Evolutionary conservation across 371 early-diverging fungal genomes (phyloP).

Genomic region (Mucor mucedo): DNA sequence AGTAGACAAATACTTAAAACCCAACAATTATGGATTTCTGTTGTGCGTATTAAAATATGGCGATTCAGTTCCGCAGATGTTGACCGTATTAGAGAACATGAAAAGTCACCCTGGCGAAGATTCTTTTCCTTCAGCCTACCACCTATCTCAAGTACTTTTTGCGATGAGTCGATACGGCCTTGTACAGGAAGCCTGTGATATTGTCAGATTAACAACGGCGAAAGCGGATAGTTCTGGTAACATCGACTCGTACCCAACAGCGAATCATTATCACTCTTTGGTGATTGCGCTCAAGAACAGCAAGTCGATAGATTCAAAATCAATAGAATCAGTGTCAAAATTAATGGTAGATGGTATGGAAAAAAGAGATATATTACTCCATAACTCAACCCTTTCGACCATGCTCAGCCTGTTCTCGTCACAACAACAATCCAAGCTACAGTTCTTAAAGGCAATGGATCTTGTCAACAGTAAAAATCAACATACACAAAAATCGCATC

Average conservation of each 20-base stretch:
- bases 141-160: slow-evolving; percentile 41
- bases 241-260: slow-evolving; percentile 11
- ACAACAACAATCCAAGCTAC: slow-evolving; percentile 20
- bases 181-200: slow-evolving; percentile 25
- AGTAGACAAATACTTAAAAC: slow-evolving; percentile 31
- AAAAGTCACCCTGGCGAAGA: slow-evolving; percentile 13
- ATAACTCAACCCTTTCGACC: slow-evolving; percentile 32
- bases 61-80: slow-evolving; percentile 24
- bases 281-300: slow-evolving; percentile 31
- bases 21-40: slow-evolving; percentile 45
- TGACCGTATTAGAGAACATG: slow-evolving; percentile 39
- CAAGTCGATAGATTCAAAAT: neutral
- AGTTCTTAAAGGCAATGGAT: slow-evolving; percentile 38
- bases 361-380: slow-evolving; percentile 17
- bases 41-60: slow-evolving; percentile 44
- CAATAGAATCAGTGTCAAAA: slow-evolving; percentile 17
- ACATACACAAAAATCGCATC: slow-evolving; percentile 5
- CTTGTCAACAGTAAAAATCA: slow-evolving; percentile 1
- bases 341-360: slow-evolving; percentile 35
- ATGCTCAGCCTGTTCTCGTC: slow-evolving; percentile 35
- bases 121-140: slow-evolving; percentile 7
- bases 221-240: neutral
- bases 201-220: slow-evolving; percentile 19
- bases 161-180: slow-evolving; percentile 38
- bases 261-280: slow-evolving; percentile 41